Percentiles rank a stretch among this genome's conserved stretches.
Conservation (phyloP, 2,329 filamentous ascomycete species). For the Trichoderma oligosporum region DNA sequence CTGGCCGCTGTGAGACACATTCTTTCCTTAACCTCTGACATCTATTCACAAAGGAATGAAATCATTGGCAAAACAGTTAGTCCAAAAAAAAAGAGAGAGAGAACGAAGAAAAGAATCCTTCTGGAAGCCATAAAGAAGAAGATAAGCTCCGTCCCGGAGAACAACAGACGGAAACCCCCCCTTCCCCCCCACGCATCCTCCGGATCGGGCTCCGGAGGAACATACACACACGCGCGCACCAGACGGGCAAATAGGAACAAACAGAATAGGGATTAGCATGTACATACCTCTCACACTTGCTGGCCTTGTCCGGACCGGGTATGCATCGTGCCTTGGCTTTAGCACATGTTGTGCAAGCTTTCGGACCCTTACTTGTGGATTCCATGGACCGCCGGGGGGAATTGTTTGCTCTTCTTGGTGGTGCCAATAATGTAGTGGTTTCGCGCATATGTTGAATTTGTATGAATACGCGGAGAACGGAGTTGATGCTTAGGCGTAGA, state of each 20-base stretch:
- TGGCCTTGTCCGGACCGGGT: constrained; percentile 37
- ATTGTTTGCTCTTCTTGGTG: background rate
- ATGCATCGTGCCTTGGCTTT: constrained; percentile 51
- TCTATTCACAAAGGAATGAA: constrained; percentile 28
- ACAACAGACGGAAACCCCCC: background rate
- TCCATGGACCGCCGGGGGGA: constrained; percentile 23
- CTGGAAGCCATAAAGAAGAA: background rate
- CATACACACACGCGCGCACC: background rate
- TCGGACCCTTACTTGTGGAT: constrained; percentile 41
- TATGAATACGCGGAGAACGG: background rate
- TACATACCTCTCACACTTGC: constrained; percentile 47
- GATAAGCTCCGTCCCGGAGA: background rate
- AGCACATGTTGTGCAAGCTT: constrained; percentile 49
- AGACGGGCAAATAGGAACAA: background rate
- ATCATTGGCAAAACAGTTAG: background rate
- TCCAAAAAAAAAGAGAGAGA: background rate
- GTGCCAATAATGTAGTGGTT: background rate
- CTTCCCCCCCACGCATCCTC: background rate
- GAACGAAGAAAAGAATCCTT: background rate
- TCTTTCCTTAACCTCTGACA: constrained; percentile 47
- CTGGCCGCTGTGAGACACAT: constrained; percentile 46
- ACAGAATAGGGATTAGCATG: background rate
- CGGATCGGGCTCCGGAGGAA: constrained; percentile 9
- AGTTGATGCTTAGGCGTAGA: too few species aligned
- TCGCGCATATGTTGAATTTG: background rate